A percentile compares a stretch with the other conserved stretches of the same genome.
Conservation (phyloP, 306 rosid genomes). For the Astragalus membranaceus region DNA sequence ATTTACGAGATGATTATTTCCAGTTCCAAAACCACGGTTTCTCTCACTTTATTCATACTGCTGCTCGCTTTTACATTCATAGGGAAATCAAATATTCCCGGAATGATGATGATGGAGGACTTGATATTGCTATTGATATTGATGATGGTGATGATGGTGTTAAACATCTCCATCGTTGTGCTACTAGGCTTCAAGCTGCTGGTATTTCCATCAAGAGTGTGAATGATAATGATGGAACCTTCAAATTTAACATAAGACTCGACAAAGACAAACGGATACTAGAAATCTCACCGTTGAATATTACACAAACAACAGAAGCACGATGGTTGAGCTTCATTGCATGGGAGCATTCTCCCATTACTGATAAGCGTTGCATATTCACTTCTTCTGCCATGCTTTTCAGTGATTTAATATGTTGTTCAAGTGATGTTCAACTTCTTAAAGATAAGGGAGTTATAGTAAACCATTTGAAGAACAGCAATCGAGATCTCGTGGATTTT, state of each 20-base stretch:
- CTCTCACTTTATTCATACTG: no score
- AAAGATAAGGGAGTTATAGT: background rate
- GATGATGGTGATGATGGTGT: no score
- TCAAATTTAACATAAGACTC: background rate
- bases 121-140: no score
- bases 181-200: background rate
- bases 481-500: background rate
- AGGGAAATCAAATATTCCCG: no score
- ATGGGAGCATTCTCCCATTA: background rate
- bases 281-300: background rate
- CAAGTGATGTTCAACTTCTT: background rate
- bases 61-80: background rate
- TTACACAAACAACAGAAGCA: background rate
- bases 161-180: background rate
- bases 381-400: background rate
- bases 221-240: background rate
- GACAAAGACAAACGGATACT: background rate
- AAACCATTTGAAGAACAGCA: background rate
- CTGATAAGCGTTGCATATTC: background rate
- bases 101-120: no score
- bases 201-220: background rate
- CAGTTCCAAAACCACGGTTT: no score
- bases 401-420: conserved; percentile 6
- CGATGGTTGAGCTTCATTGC: conserved; percentile 11
- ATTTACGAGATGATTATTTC: no score